Conservation (phyloP, 108 stramenopile genomes). For the Discostella pseudostelligera region DNA sequence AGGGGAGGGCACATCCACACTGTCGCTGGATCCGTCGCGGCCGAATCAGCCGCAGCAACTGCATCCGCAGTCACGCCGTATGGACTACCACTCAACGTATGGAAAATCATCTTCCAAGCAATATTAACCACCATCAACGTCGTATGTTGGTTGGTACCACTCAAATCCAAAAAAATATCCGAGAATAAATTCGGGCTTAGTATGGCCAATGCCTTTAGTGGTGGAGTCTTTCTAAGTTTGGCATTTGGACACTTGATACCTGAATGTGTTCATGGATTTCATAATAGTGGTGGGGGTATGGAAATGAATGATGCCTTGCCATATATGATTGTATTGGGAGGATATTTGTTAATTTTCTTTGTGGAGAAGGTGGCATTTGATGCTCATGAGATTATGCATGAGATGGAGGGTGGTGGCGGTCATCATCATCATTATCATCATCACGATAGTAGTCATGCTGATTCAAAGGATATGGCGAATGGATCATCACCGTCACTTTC, state of each 20-base stretch:
- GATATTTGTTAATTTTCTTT: slow-evolving; percentile 95
- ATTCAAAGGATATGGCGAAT: slow-evolving; percentile 20
- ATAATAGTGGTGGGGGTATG: slow-evolving; percentile 21
- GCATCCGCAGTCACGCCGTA: slow-evolving; percentile 43
- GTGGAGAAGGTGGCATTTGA: slow-evolving; percentile 97
- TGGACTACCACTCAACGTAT: slow-evolving; percentile 75
- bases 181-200: slow-evolving; percentile 78
- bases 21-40: slow-evolving; percentile 3
- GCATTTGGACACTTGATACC: slow-evolving; percentile 97
- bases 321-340: slow-evolving; percentile 78
- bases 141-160: slow-evolving; percentile 86
- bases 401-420: slow-evolving; percentile 65
- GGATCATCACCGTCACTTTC: slow-evolving; percentile 15
- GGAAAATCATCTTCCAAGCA: slow-evolving; percentile 89
- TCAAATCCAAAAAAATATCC: slow-evolving; percentile 73
- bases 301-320: slow-evolving; percentile 76
- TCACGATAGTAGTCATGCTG: slow-evolving; percentile 7
- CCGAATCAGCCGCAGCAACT: slow-evolving; percentile 10
- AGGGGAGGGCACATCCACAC: slow-evolving; percentile 40
- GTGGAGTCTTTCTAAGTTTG: slow-evolving; percentile 93
- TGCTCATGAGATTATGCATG: slow-evolving; percentile 84
- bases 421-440: slow-evolving; percentile 21
- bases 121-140: slow-evolving; percentile 87
- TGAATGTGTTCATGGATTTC: slow-evolving; percentile 89
- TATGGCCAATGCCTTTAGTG: slow-evolving; percentile 95